Percentiles rank a stretch among this genome's conserved stretches.
Evolutionary conservation across 2,329 filamentous ascomycete species (phyloP).

Genomic region (Trichoderma afroharzianum): DNA sequence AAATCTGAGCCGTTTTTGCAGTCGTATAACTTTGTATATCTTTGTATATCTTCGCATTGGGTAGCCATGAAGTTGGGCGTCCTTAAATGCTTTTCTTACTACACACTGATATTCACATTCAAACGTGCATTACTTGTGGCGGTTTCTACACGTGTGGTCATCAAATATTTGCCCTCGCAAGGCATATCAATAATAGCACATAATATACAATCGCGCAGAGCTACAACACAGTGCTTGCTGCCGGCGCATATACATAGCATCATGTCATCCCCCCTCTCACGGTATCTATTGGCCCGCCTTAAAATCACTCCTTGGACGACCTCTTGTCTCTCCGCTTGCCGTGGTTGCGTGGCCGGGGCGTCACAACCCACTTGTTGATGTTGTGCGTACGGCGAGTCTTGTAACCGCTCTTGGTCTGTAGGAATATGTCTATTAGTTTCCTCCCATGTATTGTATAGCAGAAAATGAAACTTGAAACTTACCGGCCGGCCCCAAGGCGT

Average conservation of each 20-base stretch:
- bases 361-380: conserved; percentile 86
- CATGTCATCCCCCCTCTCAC: background rate
- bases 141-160: background rate
- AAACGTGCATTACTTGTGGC: background rate
- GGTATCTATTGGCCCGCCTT: conserved; percentile 13
- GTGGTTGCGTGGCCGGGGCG: conserved; percentile 79
- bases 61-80: background rate
- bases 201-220: conserved; percentile 31
- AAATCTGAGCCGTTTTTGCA: background rate
- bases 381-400: conserved; percentile 90
- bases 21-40: too few species aligned
- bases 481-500: conserved; percentile 96
- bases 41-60: background rate
- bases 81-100: background rate
- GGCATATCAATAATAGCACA: conserved; percentile 31
- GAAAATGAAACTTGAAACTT: conserved; percentile 42
- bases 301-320: conserved; percentile 28
- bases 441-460: background rate
- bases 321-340: conserved; percentile 77
- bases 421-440: background rate
- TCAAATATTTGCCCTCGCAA: background rate
- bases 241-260: conserved; percentile 22
- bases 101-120: background rate
- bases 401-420: conserved; percentile 74
- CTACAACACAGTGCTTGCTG: conserved; percentile 29